Evolutionary conservation across 257 asterid species (phyloP), one percentile per base, ranked within the genome.

Genomic region (Craterostigma plantagineum): DNA sequence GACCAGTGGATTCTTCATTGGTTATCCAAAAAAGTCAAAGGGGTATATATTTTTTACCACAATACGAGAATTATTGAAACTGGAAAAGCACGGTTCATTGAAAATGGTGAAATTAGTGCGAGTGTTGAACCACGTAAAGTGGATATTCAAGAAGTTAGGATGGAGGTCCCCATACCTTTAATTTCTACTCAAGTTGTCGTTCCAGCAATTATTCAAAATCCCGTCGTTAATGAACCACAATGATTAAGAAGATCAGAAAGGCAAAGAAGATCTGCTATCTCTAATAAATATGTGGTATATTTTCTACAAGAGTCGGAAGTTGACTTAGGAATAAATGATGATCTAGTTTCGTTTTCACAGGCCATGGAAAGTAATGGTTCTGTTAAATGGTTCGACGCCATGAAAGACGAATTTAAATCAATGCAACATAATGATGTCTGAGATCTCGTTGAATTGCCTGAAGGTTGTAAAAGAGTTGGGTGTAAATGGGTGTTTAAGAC

Each of bases 181-280:
- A 23, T 6, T 23, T 23, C 30, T 23, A 23, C 30, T 23, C 30
- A 23, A 23, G 30, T 23, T 23, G 30, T 23, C 6, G 2, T 23
- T 23, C 30, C 30, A 6, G 6, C 30, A 23, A 23, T 23, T 23
- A 23, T 23, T 23, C 30, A 23, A 23, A 23, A 23, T 23, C 30
- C 11, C 3, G 37, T 8, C 16, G n/a, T 39, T 7, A 18, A 39
- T 30, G 30, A 41, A 16, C 33, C 56, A 51, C 49, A 33, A 9
- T n/a, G 14, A 33, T 6, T 41, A 33, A 7, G 7, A 12, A 15
- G 12, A 33, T 34, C 7, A 13, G 49, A 10, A 12, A 51, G 56
- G 14, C 23, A n/a, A 12, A 51, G 27, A 40, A 27, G 16, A 14
- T n/a, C 38, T 18, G 56, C 38, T 13, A 51, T 51, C 36, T 30